Evolutionary conservation across 257 asterid species (phyloP).

Genomic region (Linderniella brevidens): DNA sequence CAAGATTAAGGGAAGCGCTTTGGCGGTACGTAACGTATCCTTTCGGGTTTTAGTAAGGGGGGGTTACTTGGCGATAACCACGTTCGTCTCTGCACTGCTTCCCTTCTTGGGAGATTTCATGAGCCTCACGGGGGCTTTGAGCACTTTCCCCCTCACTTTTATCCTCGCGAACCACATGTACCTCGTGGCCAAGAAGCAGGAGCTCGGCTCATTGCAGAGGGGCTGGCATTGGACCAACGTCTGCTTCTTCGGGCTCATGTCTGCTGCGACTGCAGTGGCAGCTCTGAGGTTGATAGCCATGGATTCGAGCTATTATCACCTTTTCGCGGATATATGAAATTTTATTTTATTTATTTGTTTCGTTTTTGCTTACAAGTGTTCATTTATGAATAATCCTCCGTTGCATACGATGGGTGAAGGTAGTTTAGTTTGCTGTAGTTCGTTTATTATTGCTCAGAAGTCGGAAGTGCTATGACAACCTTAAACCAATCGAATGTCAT

Average conservation of each 20-base stretch:
- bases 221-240: slow-evolving; percentile 91
- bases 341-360: too few species aligned
- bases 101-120: slow-evolving; percentile 95
- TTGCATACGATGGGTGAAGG: too few species aligned
- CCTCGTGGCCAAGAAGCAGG: slow-evolving; percentile 44
- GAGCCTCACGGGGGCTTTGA: slow-evolving; percentile 95
- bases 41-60: slow-evolving; percentile 72
- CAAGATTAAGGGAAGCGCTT: slow-evolving; percentile 51
- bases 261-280: slow-evolving; percentile 54
- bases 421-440: too few species aligned
- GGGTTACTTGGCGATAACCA: slow-evolving; percentile 51
- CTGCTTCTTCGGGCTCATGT: slow-evolving; percentile 28
- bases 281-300: slow-evolving; percentile 60
- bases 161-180: slow-evolving; percentile 99
- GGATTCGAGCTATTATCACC: slow-evolving; percentile 42
- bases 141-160: slow-evolving; percentile 92
- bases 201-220: slow-evolving; percentile 39
- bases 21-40: slow-evolving; percentile 44
- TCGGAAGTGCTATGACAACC: too few species aligned
- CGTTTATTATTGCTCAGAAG: too few species aligned
- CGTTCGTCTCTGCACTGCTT: slow-evolving; percentile 67
- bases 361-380: too few species aligned
- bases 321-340: slow-evolving; percentile 63
- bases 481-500: too few species aligned
- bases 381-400: too few species aligned